A percentile compares a stretch with the other conserved stretches of the same genome.
Conservation (phyloP, 495 filamentous ascomycete genomes). For the Neurospora sp. region DNA sequence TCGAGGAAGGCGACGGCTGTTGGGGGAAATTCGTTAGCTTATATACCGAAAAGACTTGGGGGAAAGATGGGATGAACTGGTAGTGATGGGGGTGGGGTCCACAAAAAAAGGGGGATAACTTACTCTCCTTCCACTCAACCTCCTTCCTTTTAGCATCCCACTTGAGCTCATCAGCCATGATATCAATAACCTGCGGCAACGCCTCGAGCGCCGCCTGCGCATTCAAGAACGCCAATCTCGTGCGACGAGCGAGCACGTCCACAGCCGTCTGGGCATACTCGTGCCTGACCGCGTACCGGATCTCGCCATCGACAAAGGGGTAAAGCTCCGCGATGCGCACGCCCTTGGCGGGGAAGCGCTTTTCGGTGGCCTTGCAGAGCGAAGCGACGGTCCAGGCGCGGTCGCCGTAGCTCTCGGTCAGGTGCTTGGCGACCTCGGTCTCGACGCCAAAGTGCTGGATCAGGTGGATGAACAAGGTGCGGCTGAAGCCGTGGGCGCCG, state of each 20-base stretch:
- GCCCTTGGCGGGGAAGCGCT: conserved; percentile 82
- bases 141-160: conserved; percentile 72
- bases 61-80: not conserved
- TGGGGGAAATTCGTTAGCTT: not conserved
- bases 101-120: conserved; percentile 7
- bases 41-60: no score
- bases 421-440: conserved; percentile 87
- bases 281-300: conserved; percentile 79
- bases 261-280: conserved; percentile 94
- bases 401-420: conserved; percentile 85
- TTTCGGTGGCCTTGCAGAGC: conserved; percentile 67
- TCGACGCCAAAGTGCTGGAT: conserved; percentile 97
- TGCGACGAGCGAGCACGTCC: conserved; percentile 82
- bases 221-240: conserved; percentile 85
- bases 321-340: conserved; percentile 74
- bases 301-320: conserved; percentile 94
- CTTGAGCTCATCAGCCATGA: conserved; percentile 81
- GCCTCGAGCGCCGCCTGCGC: conserved; percentile 91
- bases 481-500: conserved; percentile 88
- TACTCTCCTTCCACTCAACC: conserved; percentile 72
- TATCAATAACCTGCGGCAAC: conserved; percentile 77
- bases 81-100: not conserved
- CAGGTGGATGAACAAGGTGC: conserved; percentile 95
- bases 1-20: conserved; percentile 59
- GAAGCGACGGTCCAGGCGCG: conserved; percentile 92